phyloP scores from a whole-genome alignment of 305 asterid genomes.

The Fraxinus floribunda region DNA sequence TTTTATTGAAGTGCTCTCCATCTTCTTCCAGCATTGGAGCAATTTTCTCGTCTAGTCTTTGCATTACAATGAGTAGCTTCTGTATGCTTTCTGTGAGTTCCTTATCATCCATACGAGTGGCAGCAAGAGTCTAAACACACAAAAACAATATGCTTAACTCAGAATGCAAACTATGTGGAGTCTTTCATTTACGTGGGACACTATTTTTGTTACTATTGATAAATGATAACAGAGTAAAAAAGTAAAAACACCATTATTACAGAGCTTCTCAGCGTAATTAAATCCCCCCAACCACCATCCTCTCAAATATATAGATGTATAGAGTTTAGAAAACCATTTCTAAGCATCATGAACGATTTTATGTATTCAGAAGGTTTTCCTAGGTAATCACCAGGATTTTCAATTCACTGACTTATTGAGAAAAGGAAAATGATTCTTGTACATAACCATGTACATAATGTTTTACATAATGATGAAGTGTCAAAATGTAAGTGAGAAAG shows the following conservation, averaged over 20 bases:
- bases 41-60: conserved; percentile 70
- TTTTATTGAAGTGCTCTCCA: conserved; percentile 72
- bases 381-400: not conserved
- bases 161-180: not conserved
- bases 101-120: conserved; percentile 77
- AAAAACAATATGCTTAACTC: conserved; percentile 5
- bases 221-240: not conserved
- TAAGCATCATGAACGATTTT: not conserved
- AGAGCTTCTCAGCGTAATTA: not conserved
- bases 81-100: conserved; percentile 86
- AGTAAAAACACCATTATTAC: not conserved
- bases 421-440: not conserved
- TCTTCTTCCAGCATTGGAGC: conserved; percentile 86
- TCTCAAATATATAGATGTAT: not conserved
- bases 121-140: conserved; percentile 64
- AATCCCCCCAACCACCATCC: not conserved
- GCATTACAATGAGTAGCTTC: conserved; percentile 84
- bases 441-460: too few species aligned
- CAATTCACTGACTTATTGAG: not conserved
- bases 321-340: not conserved
- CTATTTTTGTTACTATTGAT: not conserved
- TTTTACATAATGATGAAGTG: too few species aligned
- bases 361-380: not conserved
- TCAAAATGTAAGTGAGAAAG: too few species aligned
- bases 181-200: not conserved